Evolutionary conservation across 1,139 yeast species (phyloP).

Genomic region (Candida pseudoviswanathii): DNA sequence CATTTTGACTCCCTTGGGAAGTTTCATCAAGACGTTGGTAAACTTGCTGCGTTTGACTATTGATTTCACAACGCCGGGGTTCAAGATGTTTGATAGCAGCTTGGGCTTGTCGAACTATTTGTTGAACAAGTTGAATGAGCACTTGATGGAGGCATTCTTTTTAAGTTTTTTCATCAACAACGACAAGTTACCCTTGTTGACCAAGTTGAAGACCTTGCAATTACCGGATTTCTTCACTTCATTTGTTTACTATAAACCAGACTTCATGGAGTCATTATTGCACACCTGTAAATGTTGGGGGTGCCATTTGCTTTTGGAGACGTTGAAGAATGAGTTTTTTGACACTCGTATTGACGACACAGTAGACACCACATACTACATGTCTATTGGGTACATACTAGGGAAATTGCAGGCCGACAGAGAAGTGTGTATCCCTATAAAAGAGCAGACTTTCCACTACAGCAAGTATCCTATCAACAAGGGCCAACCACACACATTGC

Average conservation of each 20-base stretch:
- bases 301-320: conserved; percentile 32
- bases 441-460: conserved; percentile 27
- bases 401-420: conserved; percentile 42
- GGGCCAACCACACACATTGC: conserved; percentile 42
- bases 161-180: conserved; percentile 25
- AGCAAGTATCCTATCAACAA: conserved; percentile 37
- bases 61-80: conserved; percentile 42
- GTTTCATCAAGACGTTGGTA: conserved; percentile 28
- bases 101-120: conserved; percentile 32
- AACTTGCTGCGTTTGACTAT: conserved; percentile 28
- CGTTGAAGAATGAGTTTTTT: conserved; percentile 25
- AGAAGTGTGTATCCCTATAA: conserved; percentile 42
- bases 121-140: conserved; percentile 37
- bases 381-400: conserved; percentile 37
- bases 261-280: conserved; percentile 36
- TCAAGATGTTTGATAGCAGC: conserved; percentile 41
- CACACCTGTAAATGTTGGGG: conserved; percentile 44
- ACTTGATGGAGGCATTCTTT: conserved; percentile 41
- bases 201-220: conserved; percentile 30
- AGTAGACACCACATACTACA: conserved; percentile 27
- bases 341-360: conserved; percentile 9
- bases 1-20: conserved; percentile 36
- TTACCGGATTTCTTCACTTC: conserved; percentile 43
- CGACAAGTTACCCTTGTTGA: conserved; percentile 14
- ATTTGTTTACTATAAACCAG: conserved; percentile 42